phyloP scores from a whole-genome alignment of 371 early-diverging fungal species.

The Lichtheimia ornata region DNA sequence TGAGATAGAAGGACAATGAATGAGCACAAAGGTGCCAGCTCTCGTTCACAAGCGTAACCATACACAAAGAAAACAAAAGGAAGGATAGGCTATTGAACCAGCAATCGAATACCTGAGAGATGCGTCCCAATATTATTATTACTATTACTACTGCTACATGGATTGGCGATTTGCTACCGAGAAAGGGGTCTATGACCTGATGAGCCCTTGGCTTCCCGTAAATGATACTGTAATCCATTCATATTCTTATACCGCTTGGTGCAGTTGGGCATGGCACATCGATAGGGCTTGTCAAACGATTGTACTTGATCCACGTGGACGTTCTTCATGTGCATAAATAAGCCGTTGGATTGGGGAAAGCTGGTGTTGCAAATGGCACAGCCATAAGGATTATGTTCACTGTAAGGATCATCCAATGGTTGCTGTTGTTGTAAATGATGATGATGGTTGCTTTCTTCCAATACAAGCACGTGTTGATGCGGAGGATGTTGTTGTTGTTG shows the following conservation, averaged over 20 bases:
- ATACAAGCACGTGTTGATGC: too few relatives aligned
- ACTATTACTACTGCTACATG: too few relatives aligned
- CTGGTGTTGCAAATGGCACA: conserved; percentile 69
- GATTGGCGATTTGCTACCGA: too few relatives aligned
- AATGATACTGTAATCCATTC: conserved; percentile 95
- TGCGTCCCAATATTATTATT: too few relatives aligned
- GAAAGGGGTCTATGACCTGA: conserved; percentile 34
- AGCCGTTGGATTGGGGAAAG: conserved; percentile 58
- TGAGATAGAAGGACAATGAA: too few relatives aligned
- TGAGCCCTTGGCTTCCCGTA: conserved; percentile 76
- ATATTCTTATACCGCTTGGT: conserved; percentile 94
- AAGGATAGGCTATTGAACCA: too few relatives aligned
- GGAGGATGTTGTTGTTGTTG: neutral
- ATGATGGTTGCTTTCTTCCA: neutral
- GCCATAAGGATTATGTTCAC: conserved; percentile 61
- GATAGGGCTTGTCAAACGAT: conserved; percentile 64
- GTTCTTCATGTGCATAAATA: conserved; percentile 71
- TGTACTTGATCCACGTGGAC: conserved; percentile 48
- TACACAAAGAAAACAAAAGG: too few relatives aligned
- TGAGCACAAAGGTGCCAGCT: too few relatives aligned
- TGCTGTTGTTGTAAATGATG: neutral
- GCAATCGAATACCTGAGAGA: too few relatives aligned
- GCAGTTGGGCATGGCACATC: conserved; percentile 85
- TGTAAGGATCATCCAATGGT: neutral
- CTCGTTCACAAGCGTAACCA: too few relatives aligned